Conservation (phyloP, 495 filamentous ascomycete species). For the Neurospora sp. region DNA sequence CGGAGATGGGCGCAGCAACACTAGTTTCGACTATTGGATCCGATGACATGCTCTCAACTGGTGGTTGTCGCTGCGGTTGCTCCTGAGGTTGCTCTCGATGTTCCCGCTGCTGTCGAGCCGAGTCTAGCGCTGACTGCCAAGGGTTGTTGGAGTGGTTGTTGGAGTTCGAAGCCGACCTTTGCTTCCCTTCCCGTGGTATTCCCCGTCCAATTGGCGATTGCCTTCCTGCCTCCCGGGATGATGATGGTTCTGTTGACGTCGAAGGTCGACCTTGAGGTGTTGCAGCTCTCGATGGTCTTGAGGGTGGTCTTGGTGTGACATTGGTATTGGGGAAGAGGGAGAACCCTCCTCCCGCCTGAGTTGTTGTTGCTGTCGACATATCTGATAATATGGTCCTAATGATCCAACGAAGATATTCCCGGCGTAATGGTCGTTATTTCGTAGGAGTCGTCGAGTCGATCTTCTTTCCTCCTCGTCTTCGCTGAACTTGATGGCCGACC, state of each 20-base stretch:
- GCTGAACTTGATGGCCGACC: background rate
- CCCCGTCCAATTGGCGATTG: slow-evolving; percentile 20
- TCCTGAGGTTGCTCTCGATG: slow-evolving; percentile 6
- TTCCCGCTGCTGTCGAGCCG: slow-evolving; percentile 5
- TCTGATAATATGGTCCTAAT: background rate
- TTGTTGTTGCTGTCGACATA: slow-evolving; percentile 7
- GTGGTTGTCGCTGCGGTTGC: slow-evolving; percentile 3
- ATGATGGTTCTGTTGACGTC: slow-evolving; percentile 19
- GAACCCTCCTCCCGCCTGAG: slow-evolving; percentile 33
- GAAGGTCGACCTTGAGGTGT: slow-evolving; percentile 30
- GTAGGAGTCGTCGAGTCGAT: background rate
- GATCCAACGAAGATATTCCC: background rate
- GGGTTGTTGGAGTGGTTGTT: slow-evolving; percentile 17
- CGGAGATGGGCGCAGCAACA: slow-evolving; percentile 16
- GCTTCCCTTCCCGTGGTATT: slow-evolving; percentile 25
- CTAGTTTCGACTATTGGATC: slow-evolving; percentile 19
- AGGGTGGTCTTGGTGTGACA: slow-evolving; percentile 19
- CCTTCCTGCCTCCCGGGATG: slow-evolving; percentile 22
- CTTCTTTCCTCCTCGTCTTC: slow-evolving; percentile 1
- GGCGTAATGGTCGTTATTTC: background rate
- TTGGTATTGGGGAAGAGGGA: slow-evolving; percentile 41
- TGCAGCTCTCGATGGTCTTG: slow-evolving; percentile 26
- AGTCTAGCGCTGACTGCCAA: slow-evolving; percentile 24
- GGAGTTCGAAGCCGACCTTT: slow-evolving; percentile 9
- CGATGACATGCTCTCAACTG: slow-evolving; percentile 9